Percentiles rank a stretch among this genome's conserved stretches.
Evolutionary conservation across 495 filamentous ascomycete species (phyloP).

Genomic region (Endocarpon pusillum): DNA sequence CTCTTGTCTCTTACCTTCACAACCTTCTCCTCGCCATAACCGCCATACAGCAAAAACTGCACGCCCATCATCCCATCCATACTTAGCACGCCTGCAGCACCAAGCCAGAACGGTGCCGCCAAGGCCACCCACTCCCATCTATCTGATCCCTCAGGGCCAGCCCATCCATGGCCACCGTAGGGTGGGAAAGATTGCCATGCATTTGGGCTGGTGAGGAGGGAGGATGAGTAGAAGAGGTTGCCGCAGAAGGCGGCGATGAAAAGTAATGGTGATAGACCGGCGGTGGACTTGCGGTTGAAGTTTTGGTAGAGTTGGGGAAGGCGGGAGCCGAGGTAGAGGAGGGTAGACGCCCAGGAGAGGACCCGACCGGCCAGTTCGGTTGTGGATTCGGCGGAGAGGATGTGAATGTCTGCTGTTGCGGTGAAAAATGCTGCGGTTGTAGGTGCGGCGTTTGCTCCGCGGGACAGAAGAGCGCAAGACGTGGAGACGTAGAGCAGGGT

Average conservation of each 20-base stretch:
- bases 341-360: conserved; percentile 47
- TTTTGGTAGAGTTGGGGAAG: conserved; percentile 59
- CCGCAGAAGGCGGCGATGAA: conserved; percentile 58
- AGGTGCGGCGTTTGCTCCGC: conserved; percentile 21
- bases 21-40: conserved; percentile 20
- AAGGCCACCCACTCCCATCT: conserved; percentile 38
- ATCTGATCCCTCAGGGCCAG: conserved; percentile 38
- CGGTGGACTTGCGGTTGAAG: conserved; percentile 44
- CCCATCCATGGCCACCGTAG: conserved; percentile 53
- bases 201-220: conserved; percentile 48
- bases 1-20: conserved; percentile 20
- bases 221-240: conserved; percentile 55
- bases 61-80: conserved; percentile 48
- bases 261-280: conserved; percentile 49
- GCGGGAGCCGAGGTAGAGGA: conserved; percentile 52
- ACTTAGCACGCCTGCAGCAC: conserved; percentile 49
- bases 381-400: conserved; percentile 12
- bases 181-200: conserved; percentile 44
- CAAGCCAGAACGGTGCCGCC: conserved; percentile 52
- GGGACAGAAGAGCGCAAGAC: conserved; percentile 23
- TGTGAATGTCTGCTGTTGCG: conserved; percentile 4
- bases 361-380: conserved; percentile 35
- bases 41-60: conserved; percentile 46
- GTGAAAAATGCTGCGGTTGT: conserved; percentile 11
- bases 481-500: conserved; percentile 29